Evolutionary conservation across 768 basidiomycete species (phyloP), one percentile per base, ranked within the genome.

Genomic region (Lyophyllum atratum): DNA sequence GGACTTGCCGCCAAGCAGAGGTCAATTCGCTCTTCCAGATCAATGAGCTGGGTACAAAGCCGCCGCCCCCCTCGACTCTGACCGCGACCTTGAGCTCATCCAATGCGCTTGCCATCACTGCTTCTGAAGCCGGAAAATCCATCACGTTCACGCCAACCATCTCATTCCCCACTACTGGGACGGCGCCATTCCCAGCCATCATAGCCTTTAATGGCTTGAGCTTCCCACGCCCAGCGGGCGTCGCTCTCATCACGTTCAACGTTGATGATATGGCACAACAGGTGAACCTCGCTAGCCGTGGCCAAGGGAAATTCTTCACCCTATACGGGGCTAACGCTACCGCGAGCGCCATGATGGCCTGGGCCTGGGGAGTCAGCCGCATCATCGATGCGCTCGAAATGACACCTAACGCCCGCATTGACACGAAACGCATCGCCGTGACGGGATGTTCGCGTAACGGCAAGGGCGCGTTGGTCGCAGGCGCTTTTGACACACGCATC

Each of bases 361-460:
- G 83, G 82, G 80, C 79, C 8, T 85, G 83, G 83, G 83, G 80
- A 55, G 76, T 84, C 34, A 73, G 75, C 58, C 81, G 84, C 26
- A 77, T 85, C 64, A 82, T 85, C 65, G 84, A 85, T 64, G 80
- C 76, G n/a, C 76, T 85, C 57, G 80, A 83, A 69, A 64, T 66
- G 21, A 79, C 76, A 0, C 73, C 82, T n/a, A 50, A 65, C 25
- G 75, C 76, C 1, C 72, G 74, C 33, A 79, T 85, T 69, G 75
- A 85, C 64, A 56, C 75, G 19, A 66, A 64, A 26, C 75, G 74
- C 60, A 70, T 84, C 47, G 84, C 72, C 12, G 82, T 84, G 22
- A 81, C 83, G 2, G 83, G 83, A 9, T 85, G 83, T 67, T 84
- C 83, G 21, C 73, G 83, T 47, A 74, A 84, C 61, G 84, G 84